Evolutionary conservation across 768 basidiomycete genomes (phyloP), one percentile per base, ranked within the genome.

Genomic region (Auricularia cornea): DNA sequence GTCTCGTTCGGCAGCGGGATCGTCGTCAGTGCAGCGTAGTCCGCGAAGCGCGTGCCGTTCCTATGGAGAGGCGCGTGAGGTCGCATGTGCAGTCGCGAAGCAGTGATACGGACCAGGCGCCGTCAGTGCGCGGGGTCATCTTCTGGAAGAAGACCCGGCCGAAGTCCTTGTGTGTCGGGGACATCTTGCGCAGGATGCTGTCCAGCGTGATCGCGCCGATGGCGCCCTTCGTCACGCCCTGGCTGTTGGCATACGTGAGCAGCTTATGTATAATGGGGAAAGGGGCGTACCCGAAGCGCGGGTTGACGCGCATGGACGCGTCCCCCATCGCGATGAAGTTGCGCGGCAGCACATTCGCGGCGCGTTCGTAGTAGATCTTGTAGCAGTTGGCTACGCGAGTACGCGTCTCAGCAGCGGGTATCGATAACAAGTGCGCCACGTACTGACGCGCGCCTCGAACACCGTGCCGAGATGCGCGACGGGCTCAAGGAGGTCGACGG

Each of bases 311-410:
- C 73, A 76, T 72, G 14, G 73, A 69, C 38, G 73, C 71, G 57
- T 77, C 76, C 18, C 75, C 76, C n/a, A 76, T 16, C 1, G 74
- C 75, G 38, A 76, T 64, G 54, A 69, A 77, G 62, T 76, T 77
- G 10, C 63, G 61, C 0, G 76, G 76, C 12, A 76, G 62, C 5
- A 18, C 28, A 35, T 70, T 67, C 18, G 52, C 59, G 3, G 66
- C 71, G 28, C 51, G 48, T 40, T 75, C 70, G 59, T 75, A 76
- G 20, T 20, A 12, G 44, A 48, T 20, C 26, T 31, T 74, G 10
- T 65, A 64, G 4, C 67, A 66, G 16, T 16, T n/a, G 26, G 26
- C 54, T 57, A 20, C 26, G 3, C 67, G 54, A 18, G 72, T n/a
- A n/a, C n/a, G n/a, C n/a, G n/a, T n/a, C n/a, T n/a, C n/a, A 73